Evolutionary conservation across 2,329 filamentous ascomycete genomes (phyloP).

Genomic region (Seiridium unicorne): DNA sequence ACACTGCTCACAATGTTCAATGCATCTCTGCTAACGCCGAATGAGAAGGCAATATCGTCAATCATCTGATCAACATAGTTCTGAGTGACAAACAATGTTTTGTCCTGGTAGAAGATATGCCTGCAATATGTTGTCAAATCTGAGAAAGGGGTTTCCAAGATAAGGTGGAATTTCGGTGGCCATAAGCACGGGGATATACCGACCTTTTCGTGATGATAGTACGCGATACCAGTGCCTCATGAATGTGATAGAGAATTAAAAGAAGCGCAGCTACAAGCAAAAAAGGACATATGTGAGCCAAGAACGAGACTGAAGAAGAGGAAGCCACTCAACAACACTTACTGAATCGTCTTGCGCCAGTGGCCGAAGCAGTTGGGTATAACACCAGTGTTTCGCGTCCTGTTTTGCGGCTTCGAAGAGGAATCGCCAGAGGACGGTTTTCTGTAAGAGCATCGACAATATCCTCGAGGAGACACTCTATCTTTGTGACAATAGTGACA

Average conservation of each 20-base stretch:
- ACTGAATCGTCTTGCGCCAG: conserved; percentile 26
- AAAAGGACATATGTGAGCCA: not conserved
- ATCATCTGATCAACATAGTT: conserved; percentile 67
- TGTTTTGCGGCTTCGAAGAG: conserved; percentile 36
- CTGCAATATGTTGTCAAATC: conserved; percentile 37
- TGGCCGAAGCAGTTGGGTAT: conserved; percentile 19
- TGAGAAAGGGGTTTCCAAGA: no score
- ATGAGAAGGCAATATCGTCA: conserved; percentile 70
- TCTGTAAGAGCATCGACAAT: conserved; percentile 45
- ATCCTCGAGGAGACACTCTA: conserved; percentile 53
- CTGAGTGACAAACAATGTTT: conserved; percentile 69
- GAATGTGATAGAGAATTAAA: conserved; percentile 57
- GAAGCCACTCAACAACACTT: conserved; percentile 12
- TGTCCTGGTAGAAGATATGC: conserved; percentile 78
- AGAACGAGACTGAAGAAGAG: conserved; percentile 4
- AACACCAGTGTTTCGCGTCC: conserved; percentile 17
- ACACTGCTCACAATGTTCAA: conserved; percentile 63
- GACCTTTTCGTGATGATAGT: conserved; percentile 62
- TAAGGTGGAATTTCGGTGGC: no score
- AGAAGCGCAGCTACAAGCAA: conserved; percentile 49
- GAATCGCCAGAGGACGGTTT: conserved; percentile 44
- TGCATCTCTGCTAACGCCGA: conserved; percentile 60
- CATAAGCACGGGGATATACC: conserved; percentile 10
- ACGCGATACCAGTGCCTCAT: conserved; percentile 55
- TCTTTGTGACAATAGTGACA: conserved; percentile 42